Evolutionary conservation across 78 protist species (phyloP), one percentile per base, ranked within the genome.

Genomic region (Dictyostelium firmibasis): DNA sequence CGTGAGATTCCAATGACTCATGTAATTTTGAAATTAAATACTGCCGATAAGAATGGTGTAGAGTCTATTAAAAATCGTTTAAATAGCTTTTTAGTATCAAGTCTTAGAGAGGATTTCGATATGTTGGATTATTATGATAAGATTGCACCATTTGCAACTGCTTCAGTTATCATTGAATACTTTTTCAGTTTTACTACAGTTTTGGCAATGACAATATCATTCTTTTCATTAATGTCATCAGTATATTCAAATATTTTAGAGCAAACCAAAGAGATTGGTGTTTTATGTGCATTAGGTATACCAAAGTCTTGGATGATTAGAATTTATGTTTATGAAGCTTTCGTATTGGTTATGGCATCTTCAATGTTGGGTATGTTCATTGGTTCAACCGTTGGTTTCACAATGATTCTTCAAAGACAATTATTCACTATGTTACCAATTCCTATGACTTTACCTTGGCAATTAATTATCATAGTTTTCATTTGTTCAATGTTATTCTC

Each of bases 251-350:
- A 98, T 95, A 92, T 98, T 81, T 38, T 70, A 67, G 98, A 97
- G 38, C 98, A 96, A 84, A 67, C 97, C 35, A 98, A 97, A 92
- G 99, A 98, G 77, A 97, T 97, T 78, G 98, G 99, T 36, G 27
- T 98, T 20, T 91, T 98, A n/a, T 79, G 98, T 1, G 97, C 98
- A 35, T 38, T 97, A 10, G 98, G 98, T 44, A 83, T 95, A 9
- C 86, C 97, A 5, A 87, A 91, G 27, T 33, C 74, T 18, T 95
- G 97, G 97, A 91, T 95, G 97, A 62, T 91, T 10, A 81, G 99
- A 38, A 25, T 98, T 27, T 98, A 98, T 92, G 74, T 97, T 57
- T 96, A 94, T n/a, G 99, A 98, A 85, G 97, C 99, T 29, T 96
- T 98, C 14, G 93, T 98, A 8, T 86, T 98, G 11, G 98, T 98